These are phyloP conservation scores for Trichothecium roseum DNA, from an alignment of 2,329 filamentous ascomycete species.

Conservation along the genomic window DNA sequence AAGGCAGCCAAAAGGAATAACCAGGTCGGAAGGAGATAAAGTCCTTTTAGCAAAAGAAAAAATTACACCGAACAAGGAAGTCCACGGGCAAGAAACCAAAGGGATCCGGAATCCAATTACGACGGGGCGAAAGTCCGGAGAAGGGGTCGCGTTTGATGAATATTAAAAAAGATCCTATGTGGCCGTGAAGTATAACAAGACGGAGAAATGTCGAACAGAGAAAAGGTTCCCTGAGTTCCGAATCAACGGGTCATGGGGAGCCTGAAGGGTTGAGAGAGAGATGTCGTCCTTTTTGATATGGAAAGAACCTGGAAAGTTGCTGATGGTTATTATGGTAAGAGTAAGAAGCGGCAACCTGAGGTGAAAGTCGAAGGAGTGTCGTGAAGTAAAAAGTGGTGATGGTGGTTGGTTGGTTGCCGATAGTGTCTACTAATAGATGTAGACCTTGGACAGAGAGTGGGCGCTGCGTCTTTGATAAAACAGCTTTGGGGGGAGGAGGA, in stretches of 20 bases:
- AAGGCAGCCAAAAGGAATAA: background rate
- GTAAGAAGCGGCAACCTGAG: constrained; percentile 3
- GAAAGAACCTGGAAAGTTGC: background rate
- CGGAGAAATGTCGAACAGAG: background rate
- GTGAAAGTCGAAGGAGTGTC: constrained; percentile 26
- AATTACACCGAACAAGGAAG: constrained; percentile 11
- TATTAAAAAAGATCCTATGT: no score
- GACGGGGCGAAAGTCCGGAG: constrained; percentile 9
- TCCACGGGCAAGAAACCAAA: constrained; percentile 12
- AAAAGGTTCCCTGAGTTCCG: constrained; percentile 28
- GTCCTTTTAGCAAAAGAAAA: constrained; percentile 13
- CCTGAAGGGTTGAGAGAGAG: constrained; percentile 5
- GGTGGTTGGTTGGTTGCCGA: constrained; percentile 2
- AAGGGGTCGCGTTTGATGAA: no score
- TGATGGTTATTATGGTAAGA: constrained; percentile 2
- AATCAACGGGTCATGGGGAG: constrained; percentile 37
- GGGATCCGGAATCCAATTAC: constrained; percentile 16
- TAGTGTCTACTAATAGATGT: background rate
- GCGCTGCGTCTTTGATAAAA: no score
- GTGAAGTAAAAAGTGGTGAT: constrained; percentile 16
- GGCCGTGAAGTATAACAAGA: background rate
- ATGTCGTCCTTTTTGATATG: constrained; percentile 4
- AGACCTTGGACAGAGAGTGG: no score
- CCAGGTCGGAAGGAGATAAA: constrained; percentile 10
- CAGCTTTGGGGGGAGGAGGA: no score